These are phyloP conservation scores for Penicillium griseofulvum DNA, from an alignment of 2,329 filamentous ascomycete genomes.

Conservation along the genomic window DNA sequence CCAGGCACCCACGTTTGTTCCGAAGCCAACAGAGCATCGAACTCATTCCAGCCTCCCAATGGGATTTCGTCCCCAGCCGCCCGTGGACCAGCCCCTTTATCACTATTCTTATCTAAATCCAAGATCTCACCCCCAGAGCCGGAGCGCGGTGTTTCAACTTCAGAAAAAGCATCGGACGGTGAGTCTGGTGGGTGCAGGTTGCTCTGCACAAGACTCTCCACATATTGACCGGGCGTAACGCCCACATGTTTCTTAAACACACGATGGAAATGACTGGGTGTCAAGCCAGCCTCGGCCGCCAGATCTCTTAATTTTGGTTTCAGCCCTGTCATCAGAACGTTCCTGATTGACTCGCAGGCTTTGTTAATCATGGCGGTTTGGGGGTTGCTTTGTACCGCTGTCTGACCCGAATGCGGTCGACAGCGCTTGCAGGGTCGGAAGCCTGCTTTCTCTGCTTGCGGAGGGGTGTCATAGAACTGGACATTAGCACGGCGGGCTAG, in stretches of 20 bases:
- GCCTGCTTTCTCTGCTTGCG: slow-evolving; percentile 49
- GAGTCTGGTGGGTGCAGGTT: not conserved
- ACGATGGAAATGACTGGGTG: slow-evolving; percentile 54
- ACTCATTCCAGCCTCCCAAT: slow-evolving; percentile 35
- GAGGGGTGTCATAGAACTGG: slow-evolving; percentile 50
- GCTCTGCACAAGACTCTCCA: slow-evolving; percentile 14
- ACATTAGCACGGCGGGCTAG: slow-evolving; percentile 59
- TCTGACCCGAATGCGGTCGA: slow-evolving; percentile 39
- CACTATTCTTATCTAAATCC: slow-evolving; percentile 15
- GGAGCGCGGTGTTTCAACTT: slow-evolving; percentile 9
- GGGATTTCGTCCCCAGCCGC: slow-evolving; percentile 2
- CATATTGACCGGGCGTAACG: slow-evolving; percentile 49
- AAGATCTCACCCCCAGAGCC: slow-evolving; percentile 1
- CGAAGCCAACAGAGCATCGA: slow-evolving; percentile 34
- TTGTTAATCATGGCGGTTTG: slow-evolving; percentile 31
- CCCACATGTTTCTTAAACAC: slow-evolving; percentile 54
- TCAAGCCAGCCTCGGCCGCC: slow-evolving; percentile 49
- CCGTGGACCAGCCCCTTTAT: slow-evolving; percentile 12
- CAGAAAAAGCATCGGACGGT: slow-evolving; percentile 5
- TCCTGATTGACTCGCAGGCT: slow-evolving; percentile 34
- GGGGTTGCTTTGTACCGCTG: slow-evolving; percentile 29
- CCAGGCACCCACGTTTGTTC: slow-evolving; percentile 12
- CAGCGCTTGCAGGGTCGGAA: slow-evolving; percentile 59
- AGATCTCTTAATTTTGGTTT: slow-evolving; percentile 46
- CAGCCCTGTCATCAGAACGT: slow-evolving; percentile 23